Conservation (phyloP, 148 eudicot genomes). For the Vaccinium corymbosum region DNA sequence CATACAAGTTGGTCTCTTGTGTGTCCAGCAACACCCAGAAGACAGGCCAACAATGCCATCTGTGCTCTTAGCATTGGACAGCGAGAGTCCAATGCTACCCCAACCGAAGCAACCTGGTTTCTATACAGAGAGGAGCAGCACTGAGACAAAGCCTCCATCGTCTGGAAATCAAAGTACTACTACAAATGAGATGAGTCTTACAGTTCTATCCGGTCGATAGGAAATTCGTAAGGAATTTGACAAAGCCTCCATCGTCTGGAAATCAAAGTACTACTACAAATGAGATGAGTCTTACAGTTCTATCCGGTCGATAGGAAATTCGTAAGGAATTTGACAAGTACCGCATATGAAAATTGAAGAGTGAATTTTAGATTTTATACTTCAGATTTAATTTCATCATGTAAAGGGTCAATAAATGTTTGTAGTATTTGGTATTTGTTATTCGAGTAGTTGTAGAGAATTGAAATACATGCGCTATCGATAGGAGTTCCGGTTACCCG, state of each 20-base stretch:
- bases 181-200: not conserved
- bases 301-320: not conserved
- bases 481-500: too few relatives aligned
- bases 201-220: not conserved
- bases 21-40: not conserved
- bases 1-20: constrained; percentile 1
- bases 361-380: not conserved
- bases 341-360: not conserved
- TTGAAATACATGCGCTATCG: too few relatives aligned
- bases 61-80: not conserved
- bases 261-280: too few relatives aligned
- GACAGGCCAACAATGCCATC: not conserved
- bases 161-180: not conserved
- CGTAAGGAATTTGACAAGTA: not conserved
- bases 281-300: not conserved
- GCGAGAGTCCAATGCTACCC: not conserved
- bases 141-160: not conserved
- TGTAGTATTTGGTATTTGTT: too few relatives aligned
- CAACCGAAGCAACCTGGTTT: not conserved
- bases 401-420: not conserved
- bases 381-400: not conserved
- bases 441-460: too few relatives aligned
- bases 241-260: not conserved
- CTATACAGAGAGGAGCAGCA: not conserved
- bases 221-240: not conserved